Percentiles rank a stretch among this genome's conserved stretches.
These are phyloP conservation scores for Lactarius hengduanensis DNA, from an alignment of 768 basidiomycete species.

Conservation along the genomic window DNA sequence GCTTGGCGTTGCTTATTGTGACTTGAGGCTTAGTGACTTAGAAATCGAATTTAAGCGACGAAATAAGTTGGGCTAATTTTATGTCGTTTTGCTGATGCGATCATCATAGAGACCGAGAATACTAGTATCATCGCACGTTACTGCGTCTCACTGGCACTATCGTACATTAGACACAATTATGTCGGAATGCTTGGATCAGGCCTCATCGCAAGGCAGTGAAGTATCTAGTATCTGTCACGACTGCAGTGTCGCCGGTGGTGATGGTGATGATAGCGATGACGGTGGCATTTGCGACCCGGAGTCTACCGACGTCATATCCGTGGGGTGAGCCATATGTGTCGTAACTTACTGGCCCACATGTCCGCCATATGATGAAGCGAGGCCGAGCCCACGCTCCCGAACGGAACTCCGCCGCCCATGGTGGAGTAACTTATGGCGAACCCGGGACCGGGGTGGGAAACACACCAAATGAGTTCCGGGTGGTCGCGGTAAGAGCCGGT, in stretches of 20 bases:
- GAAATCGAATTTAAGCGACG: too few species aligned
- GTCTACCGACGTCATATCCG: conserved; percentile 10
- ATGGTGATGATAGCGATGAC: conserved; percentile 1
- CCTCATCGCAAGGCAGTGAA: too few species aligned
- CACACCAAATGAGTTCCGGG: conserved; percentile 11
- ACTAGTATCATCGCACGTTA: background rate
- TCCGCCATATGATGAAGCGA: conserved; percentile 16
- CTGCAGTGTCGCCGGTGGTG: conserved; percentile 27
- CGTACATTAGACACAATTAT: background rate
- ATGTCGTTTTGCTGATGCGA: background rate
- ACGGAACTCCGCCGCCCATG: background rate
- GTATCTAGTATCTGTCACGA: conserved; percentile 14
- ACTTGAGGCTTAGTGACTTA: too few species aligned
- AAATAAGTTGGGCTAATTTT: too few species aligned
- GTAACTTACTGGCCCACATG: background rate
- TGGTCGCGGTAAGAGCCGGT: conserved; percentile 16
- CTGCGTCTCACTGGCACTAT: background rate
- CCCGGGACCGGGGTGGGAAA: conserved; percentile 9
- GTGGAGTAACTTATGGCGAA: background rate
- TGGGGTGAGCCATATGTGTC: background rate
- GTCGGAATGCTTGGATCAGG: background rate
- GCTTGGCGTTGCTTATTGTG: too few species aligned
- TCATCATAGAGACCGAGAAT: background rate
- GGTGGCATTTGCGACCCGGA: background rate
- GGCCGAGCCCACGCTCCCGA: background rate